A percentile compares a stretch with the other conserved stretches of the same genome.
These are phyloP conservation scores for Plasmodium berghei DNA, from an alignment of 169 alveolate species.

Conservation along the genomic window DNA sequence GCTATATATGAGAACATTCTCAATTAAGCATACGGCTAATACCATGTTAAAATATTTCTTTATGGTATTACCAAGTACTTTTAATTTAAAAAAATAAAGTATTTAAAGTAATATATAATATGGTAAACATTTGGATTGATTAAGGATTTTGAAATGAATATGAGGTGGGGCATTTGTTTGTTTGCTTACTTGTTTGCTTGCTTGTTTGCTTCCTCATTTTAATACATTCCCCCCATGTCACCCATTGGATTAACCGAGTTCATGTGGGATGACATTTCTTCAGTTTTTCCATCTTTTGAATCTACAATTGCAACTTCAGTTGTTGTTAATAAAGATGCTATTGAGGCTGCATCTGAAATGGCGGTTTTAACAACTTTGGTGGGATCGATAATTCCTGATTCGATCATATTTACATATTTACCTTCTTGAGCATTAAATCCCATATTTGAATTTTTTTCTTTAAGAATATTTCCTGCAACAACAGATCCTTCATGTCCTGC, in stretches of 20 bases:
- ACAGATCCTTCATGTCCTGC: slow-evolving; percentile 99
- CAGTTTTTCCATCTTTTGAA: slow-evolving; percentile 79
- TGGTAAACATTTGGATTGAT: too few relatives aligned
- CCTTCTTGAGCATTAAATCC: slow-evolving; percentile 98
- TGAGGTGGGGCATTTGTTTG: too few relatives aligned
- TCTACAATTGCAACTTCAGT: slow-evolving; percentile 97
- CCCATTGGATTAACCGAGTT: slow-evolving; percentile 78
- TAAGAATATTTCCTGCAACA: slow-evolving; percentile 95
- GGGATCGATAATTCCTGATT: slow-evolving; percentile 98
- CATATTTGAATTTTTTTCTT: slow-evolving; percentile 84
- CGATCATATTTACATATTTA: slow-evolving; percentile 94
- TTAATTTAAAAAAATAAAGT: too few relatives aligned
- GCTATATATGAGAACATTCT: background rate
- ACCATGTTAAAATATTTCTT: too few relatives aligned
- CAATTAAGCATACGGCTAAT: too few relatives aligned
- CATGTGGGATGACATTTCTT: slow-evolving; percentile 76
- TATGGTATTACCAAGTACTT: too few relatives aligned
- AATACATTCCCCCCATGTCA: slow-evolving; percentile 83
- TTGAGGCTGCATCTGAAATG: slow-evolving; percentile 98
- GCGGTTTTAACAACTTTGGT: slow-evolving; percentile 99
- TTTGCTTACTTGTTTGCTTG: background rate
- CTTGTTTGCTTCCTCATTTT: background rate
- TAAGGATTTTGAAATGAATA: too few relatives aligned
- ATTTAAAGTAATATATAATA: too few relatives aligned
- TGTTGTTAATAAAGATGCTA: slow-evolving; percentile 98